Evolutionary conservation across 805 yeast genomes (phyloP).

Genomic region (Nakazawaea anatomiae): DNA sequence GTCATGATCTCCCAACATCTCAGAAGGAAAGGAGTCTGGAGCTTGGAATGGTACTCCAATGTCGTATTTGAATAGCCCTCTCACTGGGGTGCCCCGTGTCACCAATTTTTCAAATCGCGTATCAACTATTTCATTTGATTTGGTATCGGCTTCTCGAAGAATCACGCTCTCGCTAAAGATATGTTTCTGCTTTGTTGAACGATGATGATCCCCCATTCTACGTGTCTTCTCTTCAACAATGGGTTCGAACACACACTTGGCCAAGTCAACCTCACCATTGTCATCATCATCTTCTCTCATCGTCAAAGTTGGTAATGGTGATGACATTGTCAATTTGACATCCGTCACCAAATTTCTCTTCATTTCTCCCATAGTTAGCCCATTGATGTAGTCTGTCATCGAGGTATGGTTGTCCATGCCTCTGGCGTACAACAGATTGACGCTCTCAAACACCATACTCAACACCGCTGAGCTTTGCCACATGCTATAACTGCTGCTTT

Average conservation of each 20-base stretch:
- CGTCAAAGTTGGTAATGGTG: no score
- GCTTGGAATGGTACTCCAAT: slow-evolving; percentile 11
- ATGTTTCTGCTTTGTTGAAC: not conserved
- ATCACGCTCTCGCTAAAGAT: not conserved
- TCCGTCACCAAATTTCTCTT: slow-evolving; percentile 44
- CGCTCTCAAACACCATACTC: slow-evolving; percentile 37
- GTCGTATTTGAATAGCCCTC: slow-evolving; percentile 13
- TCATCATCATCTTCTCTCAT: no score
- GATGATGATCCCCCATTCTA: no score
- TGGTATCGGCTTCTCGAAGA: not conserved
- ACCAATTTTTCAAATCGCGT: slow-evolving; percentile 5
- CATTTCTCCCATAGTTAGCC: slow-evolving; percentile 31
- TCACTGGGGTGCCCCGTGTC: slow-evolving; percentile 15
- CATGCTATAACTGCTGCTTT: slow-evolving; percentile 13
- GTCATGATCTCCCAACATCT: not conserved
- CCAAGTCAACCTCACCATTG: no score
- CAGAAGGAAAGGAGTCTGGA: slow-evolving; percentile 28
- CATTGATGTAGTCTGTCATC: slow-evolving; percentile 38
- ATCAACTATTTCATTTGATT: not conserved
- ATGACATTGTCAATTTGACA: slow-evolving; percentile 15
- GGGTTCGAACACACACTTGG: no score
- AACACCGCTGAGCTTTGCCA: slow-evolving; percentile 41
- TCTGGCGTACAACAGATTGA: slow-evolving; percentile 34
- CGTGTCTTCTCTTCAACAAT: slow-evolving; percentile 11
- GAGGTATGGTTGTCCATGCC: slow-evolving; percentile 20